Percentiles rank a stretch among this genome's conserved stretches.
Evolutionary conservation across 2,329 filamentous ascomycete genomes (phyloP).

Genomic region (Penicillium brevicompactum): DNA sequence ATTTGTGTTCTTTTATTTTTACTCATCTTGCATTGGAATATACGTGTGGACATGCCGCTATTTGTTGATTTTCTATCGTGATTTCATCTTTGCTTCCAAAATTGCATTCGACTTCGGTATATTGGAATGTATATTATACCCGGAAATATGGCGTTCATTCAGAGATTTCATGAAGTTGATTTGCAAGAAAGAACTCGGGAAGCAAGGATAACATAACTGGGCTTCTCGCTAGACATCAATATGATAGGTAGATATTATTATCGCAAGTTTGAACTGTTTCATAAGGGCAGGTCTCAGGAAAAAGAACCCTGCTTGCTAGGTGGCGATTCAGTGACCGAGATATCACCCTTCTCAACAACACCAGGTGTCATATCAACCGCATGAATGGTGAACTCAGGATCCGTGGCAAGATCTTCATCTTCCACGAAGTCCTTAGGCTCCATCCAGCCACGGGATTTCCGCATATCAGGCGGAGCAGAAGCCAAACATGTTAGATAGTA

Average conservation of each 20-base stretch:
- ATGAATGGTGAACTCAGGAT: not conserved
- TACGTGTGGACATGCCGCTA: not conserved
- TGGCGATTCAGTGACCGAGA: not conserved
- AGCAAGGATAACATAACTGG: too few species aligned
- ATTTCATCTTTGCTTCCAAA: not conserved
- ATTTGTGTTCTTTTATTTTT: not conserved
- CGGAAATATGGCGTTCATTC: not conserved
- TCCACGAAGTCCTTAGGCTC: slow-evolving; percentile 42
- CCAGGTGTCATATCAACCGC: not conserved
- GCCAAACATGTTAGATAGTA: slow-evolving; percentile 17
- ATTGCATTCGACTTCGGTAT: not conserved
- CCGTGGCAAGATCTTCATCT: slow-evolving; percentile 11
- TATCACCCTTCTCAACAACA: not conserved
- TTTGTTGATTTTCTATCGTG: not conserved
- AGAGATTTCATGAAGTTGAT: not conserved
- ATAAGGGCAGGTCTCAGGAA: not conserved
- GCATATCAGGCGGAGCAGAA: slow-evolving; percentile 9
- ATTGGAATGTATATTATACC: not conserved
- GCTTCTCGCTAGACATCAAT: too few species aligned
- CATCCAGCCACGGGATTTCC: slow-evolving; percentile 29
- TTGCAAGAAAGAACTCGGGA: too few species aligned
- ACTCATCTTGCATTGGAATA: not conserved
- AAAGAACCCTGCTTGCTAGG: not conserved
- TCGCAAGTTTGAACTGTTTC: too few species aligned
- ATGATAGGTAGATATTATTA: too few species aligned